Base-by-base conservation (phyloP, 371 early-diverging fungal species). In the Mucor saturninus region DNA sequence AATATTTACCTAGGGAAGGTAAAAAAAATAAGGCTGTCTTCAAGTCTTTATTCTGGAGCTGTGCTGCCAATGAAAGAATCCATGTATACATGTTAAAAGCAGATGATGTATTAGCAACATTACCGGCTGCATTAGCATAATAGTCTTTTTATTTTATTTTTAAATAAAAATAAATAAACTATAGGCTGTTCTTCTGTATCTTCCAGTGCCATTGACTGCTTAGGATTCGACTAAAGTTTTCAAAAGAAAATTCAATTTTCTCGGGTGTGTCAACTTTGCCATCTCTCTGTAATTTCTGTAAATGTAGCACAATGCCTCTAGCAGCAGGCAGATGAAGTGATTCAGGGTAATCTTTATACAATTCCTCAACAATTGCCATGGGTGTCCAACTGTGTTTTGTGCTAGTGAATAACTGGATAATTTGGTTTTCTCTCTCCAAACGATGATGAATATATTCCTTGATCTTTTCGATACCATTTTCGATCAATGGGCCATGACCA, bases 401-500 rank as follows among this genome's bases (percentile, higher is more conserved):
- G 3, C 40, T 48, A 46, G 62, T 64, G 21, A 94, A 60, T 6
- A 89, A 73, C 0, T 75, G 64, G 10, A 92, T 9, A 30, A 95
- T 88, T 69, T 94, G 89, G 4, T 80, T 56, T 58, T 95, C 96
- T 21, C 96, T 83, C 51, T 86, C 83, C 28, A 77, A 57, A 1
- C 96, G 87, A 73, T 96, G 95, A 7, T 69, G 52, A 13, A 95
- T 90, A 61, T 94, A 95, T 56, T 89, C 86, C 30, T 80, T 68
- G 1, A 93, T 79, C 9, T 77, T 81, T 0, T 59, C 58, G 4
- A 67, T 65, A 2, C 90, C 91, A 46, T 90, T 73, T 59, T 85
- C 81, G 29, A 96, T 73, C 2, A 89, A 79, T 7, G 92, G 92
- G 0, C 97, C 97, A 70, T 96, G 97, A 1, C 87, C 91, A 4